Evolutionary conservation across 345 rosid genomes (phyloP).

Genomic region (Bretschneidera sinensis): DNA sequence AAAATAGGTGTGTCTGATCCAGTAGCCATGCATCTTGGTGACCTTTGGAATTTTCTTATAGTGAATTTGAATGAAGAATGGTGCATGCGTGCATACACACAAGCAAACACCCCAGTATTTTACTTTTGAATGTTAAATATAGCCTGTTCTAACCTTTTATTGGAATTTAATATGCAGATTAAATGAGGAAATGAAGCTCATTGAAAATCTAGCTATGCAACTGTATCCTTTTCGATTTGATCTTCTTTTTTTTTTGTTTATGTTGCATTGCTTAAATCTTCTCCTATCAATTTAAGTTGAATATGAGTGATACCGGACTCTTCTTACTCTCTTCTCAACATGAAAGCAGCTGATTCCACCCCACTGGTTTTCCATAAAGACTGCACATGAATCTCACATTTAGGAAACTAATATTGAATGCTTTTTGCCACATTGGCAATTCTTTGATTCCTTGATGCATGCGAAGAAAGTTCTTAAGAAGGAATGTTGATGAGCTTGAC

Average conservation of each 20-base stretch:
- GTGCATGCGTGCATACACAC: too few species aligned
- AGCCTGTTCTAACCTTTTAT: neutral
- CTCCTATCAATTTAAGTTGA: neutral
- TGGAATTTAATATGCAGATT: slow-evolving; percentile 43
- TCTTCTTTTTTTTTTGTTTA: neutral
- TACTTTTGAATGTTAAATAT: neutral
- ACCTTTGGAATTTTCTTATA: too few species aligned
- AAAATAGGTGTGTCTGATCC: too few species aligned
- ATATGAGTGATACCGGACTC: neutral
- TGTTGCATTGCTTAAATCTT: neutral
- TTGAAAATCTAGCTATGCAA: slow-evolving; percentile 54
- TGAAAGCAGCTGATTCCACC: neutral
- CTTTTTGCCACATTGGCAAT: neutral
- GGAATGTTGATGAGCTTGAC: slow-evolving; percentile 79
- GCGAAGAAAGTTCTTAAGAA: slow-evolving; percentile 66
- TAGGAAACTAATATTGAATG: neutral
- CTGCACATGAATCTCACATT: neutral
- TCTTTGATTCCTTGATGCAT: slow-evolving; percentile 35
- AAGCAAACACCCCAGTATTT: neutral
- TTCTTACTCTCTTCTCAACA: neutral
- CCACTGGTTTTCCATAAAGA: neutral
- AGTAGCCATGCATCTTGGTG: too few species aligned
- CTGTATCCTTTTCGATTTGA: slow-evolving; percentile 72
- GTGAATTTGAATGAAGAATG: too few species aligned
- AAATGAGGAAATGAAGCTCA: slow-evolving; percentile 85